A percentile compares a stretch with the other conserved stretches of the same genome.
phyloP scores from a whole-genome alignment of 257 asterid species.

The Paulownia fortunei region DNA sequence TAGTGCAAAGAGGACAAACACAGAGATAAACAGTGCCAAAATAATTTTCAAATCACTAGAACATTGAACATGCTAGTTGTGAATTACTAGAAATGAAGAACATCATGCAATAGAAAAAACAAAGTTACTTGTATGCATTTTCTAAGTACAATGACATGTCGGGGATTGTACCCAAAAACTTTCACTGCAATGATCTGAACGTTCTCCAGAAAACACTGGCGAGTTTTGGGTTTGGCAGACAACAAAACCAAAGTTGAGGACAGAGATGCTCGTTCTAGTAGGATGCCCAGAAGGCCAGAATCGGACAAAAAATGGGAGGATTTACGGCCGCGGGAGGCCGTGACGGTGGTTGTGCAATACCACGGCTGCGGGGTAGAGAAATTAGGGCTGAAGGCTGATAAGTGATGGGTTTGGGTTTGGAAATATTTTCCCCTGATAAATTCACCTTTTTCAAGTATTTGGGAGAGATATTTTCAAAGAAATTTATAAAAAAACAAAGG shows the following conservation, averaged over 20 bases:
- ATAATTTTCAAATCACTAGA: background rate
- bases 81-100: conserved; percentile 3
- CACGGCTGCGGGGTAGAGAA: background rate
- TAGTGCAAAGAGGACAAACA: conserved; percentile 2
- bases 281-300: background rate
- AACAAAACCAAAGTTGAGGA: background rate
- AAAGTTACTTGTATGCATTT: background rate
- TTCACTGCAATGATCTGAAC: no score
- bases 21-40: background rate
- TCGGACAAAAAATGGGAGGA: background rate
- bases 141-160: background rate
- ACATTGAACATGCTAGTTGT: conserved; percentile 3
- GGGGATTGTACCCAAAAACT: no score
- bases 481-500: no score
- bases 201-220: background rate
- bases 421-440: no score
- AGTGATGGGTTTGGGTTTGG: background rate
- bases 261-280: background rate
- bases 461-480: no score
- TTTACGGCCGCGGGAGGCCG: background rate
- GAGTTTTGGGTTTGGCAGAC: background rate
- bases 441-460: no score
- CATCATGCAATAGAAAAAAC: background rate
- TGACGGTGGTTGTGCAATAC: background rate
- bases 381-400: background rate